phyloP scores from a whole-genome alignment of 306 rosid species.

The Castanopsis chinensis region DNA sequence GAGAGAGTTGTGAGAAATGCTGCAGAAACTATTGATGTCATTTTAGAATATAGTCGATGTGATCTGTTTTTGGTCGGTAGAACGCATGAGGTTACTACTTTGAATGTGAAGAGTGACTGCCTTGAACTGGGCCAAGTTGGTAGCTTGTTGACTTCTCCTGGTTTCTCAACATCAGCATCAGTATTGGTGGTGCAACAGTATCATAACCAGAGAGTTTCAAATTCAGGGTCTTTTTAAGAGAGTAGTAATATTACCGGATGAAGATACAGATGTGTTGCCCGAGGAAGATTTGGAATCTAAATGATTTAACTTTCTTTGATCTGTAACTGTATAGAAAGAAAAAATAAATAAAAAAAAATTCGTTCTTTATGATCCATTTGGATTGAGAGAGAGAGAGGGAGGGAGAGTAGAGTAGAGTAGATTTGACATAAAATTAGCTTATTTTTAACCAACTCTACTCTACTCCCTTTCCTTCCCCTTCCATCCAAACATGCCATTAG shows the following conservation, averaged over 20 bases:
- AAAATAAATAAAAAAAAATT: too few relatives aligned
- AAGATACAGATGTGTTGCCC: neutral
- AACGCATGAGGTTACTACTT: slow-evolving; percentile 28
- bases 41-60: slow-evolving; percentile 30
- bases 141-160: slow-evolving; percentile 38
- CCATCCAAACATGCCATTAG: too few relatives aligned
- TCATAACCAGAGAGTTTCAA: slow-evolving; percentile 1
- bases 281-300: slow-evolving; percentile 9
- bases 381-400: too few relatives aligned
- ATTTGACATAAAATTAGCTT: too few relatives aligned
- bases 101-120: slow-evolving; percentile 38
- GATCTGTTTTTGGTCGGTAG: slow-evolving; percentile 58
- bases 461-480: too few relatives aligned
- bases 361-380: too few relatives aligned
- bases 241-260: slow-evolving; percentile 15
- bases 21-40: slow-evolving; percentile 26
- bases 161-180: slow-evolving; percentile 42
- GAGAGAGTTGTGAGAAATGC: slow-evolving; percentile 32
- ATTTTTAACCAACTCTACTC: too few relatives aligned
- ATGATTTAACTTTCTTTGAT: neutral
- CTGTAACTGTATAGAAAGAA: too few relatives aligned
- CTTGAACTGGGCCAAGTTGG: slow-evolving; percentile 61
- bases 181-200: slow-evolving; percentile 60
- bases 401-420: too few relatives aligned
- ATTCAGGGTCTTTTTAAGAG: slow-evolving; percentile 3